Evolutionary conservation across 192 early-diverging fungal genomes (phyloP).

Genomic region (Coemansia aciculifera): DNA sequence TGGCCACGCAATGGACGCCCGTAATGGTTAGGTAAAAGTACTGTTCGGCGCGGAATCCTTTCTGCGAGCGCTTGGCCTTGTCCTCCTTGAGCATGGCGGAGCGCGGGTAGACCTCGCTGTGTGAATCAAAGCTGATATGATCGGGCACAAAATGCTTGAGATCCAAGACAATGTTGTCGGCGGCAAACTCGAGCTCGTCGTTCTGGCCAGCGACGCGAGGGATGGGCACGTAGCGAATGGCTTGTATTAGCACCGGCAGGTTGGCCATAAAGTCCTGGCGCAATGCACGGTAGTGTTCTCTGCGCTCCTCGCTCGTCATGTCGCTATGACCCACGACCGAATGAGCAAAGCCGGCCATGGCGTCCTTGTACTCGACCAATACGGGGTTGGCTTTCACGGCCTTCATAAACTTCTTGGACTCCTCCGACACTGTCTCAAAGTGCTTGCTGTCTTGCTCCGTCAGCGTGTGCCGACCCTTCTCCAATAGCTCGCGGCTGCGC

Average conservation of each 20-base stretch:
- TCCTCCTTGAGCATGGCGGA: constrained; percentile 35
- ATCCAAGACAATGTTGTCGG: constrained; percentile 54
- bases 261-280: constrained; percentile 42
- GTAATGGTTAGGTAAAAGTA: constrained; percentile 46
- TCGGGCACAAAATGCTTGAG: constrained; percentile 52
- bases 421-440: constrained; percentile 22
- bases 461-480: constrained; percentile 26
- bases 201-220: constrained; percentile 51
- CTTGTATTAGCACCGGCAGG: constrained; percentile 31
- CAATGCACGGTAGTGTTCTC: constrained; percentile 35
- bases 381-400: constrained; percentile 42
- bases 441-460: constrained; percentile 38
- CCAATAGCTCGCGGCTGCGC: constrained; percentile 36
- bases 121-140: constrained; percentile 44
- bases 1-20: constrained; percentile 46
- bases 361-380: constrained; percentile 36
- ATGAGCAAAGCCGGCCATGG: constrained; percentile 25
- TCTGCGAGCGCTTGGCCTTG: constrained; percentile 26
- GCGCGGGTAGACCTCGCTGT: constrained; percentile 49
- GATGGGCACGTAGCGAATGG: constrained; percentile 47
- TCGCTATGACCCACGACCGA: constrained; percentile 28
- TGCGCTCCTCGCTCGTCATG: constrained; percentile 28
- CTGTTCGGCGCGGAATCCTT: constrained; percentile 45
- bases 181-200: constrained; percentile 52
- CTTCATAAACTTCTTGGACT: constrained; percentile 27